Evolutionary conservation across 768 basidiomycete genomes (phyloP).

Genomic region (Mycena olivaceomarginata): DNA sequence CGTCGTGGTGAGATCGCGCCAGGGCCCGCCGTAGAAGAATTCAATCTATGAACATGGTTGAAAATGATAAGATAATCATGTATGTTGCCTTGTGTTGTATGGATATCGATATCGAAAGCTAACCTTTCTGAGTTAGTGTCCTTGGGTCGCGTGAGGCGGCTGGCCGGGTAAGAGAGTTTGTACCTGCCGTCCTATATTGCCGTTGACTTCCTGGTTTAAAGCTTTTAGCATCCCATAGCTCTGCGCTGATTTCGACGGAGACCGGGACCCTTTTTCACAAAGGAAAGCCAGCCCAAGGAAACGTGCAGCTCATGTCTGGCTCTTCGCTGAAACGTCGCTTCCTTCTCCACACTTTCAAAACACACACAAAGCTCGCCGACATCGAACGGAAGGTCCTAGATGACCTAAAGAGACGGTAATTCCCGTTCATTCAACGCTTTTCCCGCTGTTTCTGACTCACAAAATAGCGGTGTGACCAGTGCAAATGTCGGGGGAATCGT

Average conservation of each 20-base stretch:
- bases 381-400: constrained; percentile 5
- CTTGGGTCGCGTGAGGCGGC: constrained; percentile 18
- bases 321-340: constrained; percentile 19
- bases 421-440: not conserved
- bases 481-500: constrained; percentile 25
- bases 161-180: constrained; percentile 19
- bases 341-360: constrained; percentile 8
- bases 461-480: constrained; percentile 9
- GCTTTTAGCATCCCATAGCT: constrained; percentile 14
- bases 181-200: constrained; percentile 4
- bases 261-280: constrained; percentile 7
- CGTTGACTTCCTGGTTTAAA: constrained; percentile 2
- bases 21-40: not conserved
- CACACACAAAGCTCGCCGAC: constrained; percentile 2
- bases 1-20: not conserved
- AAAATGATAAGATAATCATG: constrained; percentile 16
- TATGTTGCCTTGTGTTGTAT: constrained; percentile 6
- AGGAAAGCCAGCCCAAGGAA: constrained; percentile 12
- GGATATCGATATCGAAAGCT: not conserved
- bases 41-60: constrained; percentile 10
- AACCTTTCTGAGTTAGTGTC: constrained; percentile 13
- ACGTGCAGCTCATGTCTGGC: constrained; percentile 20
- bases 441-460: not conserved
- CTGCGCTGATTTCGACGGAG: constrained; percentile 11
- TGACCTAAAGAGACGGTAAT: not conserved